phyloP scores from a whole-genome alignment of 805 yeast genomes.

The Ogataea ramenticola region DNA sequence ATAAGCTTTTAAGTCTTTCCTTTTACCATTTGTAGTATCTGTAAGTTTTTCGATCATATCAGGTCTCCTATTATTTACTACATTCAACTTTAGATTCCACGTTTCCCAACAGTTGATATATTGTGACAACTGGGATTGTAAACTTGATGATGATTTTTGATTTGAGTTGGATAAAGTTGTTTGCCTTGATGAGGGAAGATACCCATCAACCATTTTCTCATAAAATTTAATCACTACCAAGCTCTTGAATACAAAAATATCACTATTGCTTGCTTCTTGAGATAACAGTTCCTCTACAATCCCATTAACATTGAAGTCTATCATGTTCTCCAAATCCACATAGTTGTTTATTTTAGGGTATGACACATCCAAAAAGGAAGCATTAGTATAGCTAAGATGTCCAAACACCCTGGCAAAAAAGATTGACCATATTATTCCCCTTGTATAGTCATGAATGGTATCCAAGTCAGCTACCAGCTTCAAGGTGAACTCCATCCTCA shows the following conservation, averaged over 20 bases:
- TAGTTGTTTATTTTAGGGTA: constrained; percentile 41
- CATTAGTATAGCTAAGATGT: constrained; percentile 45
- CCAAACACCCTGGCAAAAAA: constrained; percentile 68
- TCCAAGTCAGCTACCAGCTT: constrained; percentile 45
- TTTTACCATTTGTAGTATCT: neutral
- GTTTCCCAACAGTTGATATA: constrained; percentile 57
- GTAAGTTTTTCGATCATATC: constrained; percentile 4
- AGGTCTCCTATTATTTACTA: constrained; percentile 23
- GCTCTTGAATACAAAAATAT: constrained; percentile 19
- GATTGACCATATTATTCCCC: constrained; percentile 59
- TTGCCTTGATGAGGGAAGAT: neutral
- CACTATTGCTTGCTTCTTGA: constrained; percentile 7
- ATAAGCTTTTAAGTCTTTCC: constrained; percentile 9
- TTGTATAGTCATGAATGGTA: constrained; percentile 46
- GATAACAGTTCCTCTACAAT: constrained; percentile 22
- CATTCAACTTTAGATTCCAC: constrained; percentile 52
- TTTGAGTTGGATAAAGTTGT: neutral
- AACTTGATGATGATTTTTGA: constrained; percentile 8
- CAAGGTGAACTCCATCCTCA: constrained; percentile 37
- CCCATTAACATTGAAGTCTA: constrained; percentile 27
- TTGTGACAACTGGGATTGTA: constrained; percentile 20
- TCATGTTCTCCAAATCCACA: constrained; percentile 39
- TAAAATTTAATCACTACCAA: constrained; percentile 26
- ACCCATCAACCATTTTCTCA: constrained; percentile 9
- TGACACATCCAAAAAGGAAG: constrained; percentile 51